Conservation (phyloP, 2,329 filamentous ascomycete species). For the Cladosporium velox region DNA sequence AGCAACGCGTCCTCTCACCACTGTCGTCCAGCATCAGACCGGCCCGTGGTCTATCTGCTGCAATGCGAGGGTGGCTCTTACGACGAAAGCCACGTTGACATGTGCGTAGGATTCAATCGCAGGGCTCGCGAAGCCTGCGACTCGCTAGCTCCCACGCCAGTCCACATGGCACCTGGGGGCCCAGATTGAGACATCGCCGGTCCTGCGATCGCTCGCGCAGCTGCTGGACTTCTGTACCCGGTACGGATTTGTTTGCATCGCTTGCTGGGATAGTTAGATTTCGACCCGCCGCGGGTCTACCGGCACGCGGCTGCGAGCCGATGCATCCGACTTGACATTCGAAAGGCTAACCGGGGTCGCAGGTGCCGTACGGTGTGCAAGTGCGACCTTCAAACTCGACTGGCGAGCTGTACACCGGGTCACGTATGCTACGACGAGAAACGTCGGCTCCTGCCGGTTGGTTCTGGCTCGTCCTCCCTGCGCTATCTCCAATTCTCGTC, state of each 20-base stretch:
- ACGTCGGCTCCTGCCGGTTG: conserved; percentile 13
- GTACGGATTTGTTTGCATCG: conserved; percentile 5
- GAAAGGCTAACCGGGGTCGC: conserved; percentile 17
- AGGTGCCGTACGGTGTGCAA: conserved; percentile 15
- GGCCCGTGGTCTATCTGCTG: conserved; percentile 8
- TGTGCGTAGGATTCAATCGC: background rate
- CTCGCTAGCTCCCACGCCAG: conserved; percentile 11
- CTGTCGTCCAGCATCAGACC: conserved; percentile 9
- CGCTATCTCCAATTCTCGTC: conserved; percentile 13
- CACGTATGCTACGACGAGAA: conserved; percentile 13
- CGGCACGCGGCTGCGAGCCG: conserved; percentile 10
- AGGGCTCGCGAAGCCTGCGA: conserved; percentile 4
- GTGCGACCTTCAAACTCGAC: conserved; percentile 7
- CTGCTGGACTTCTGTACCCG: conserved; percentile 4
- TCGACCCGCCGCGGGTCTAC: conserved; percentile 2
- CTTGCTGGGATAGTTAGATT: background rate
- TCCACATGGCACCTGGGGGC: conserved; percentile 14
- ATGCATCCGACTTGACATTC: conserved; percentile 11
- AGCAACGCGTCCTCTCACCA: conserved; percentile 4
- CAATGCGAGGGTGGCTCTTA: conserved; percentile 3
- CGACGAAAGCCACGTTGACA: background rate
- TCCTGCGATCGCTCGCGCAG: conserved; percentile 14
- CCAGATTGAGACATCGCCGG: background rate
- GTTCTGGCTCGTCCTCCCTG: background rate
- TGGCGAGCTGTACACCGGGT: conserved; percentile 3